Evolutionary conservation across 805 yeast species (phyloP), one percentile per base, ranked within the genome.

Genomic region (Pichia thaimueangensis): DNA sequence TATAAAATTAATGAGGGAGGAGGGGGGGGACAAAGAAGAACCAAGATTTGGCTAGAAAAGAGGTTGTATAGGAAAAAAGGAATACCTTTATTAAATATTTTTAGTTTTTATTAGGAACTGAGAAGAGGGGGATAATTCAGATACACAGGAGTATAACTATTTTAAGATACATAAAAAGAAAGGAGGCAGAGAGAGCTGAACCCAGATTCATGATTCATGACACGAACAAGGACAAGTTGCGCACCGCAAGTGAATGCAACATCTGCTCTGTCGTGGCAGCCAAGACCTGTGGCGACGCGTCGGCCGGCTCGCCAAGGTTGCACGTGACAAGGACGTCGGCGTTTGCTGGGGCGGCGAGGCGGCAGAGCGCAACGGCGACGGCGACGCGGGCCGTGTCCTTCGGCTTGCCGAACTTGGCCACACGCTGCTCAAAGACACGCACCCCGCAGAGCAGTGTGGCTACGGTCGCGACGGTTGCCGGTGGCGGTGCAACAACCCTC

Each of bases 321-420:
- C 35, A 16, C 2, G 45, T 37, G 12, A 42, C 16, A 8, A 42
- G 25, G 7, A 42, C 31, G 17, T 42, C 45, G 6, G 41, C 29
- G 1, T 15, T 15, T 10, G 42, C 45, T 5, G 42, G 45, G 2
- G 36, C n/a, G 0, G n/a, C 3, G 4, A 42, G 30, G 19, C 45
- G 38, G 7, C 37, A 21, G 4, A 42, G 24, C 5, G 22, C 41
- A 11, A 37, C 16, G 2, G 45, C 37, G 6, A 37, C 21, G 19
- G 12, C 11, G 28, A 33, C 15, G 23, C 33, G 19, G 6, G 7
- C 23, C 3, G 35, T 23, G 24, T 38, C 23, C 24, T 20, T 21
- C 30, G 13, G 29, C 36, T 39, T 33, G 3, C 80, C 80, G 78
- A 82, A 76, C 55, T 76, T 75, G 55, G 60, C 54, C 0, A 74